Evolutionary conservation across 345 rosid species (phyloP).

Genomic region (Acer saccharum): DNA sequence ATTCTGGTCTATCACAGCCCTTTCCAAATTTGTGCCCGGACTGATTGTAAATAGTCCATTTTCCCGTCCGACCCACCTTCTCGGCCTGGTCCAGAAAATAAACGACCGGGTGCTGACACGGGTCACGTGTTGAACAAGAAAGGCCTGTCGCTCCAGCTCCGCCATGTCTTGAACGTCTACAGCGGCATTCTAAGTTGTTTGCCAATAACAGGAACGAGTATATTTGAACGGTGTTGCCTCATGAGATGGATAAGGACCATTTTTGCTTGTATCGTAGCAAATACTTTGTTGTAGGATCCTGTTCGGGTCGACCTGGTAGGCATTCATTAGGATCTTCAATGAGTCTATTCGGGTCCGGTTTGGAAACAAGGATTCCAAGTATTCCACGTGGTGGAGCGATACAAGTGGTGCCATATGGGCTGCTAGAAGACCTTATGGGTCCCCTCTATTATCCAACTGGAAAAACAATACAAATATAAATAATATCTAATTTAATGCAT

Average conservation of each 20-base stretch:
- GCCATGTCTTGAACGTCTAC: slow-evolving; percentile 80
- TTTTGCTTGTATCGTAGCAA: slow-evolving; percentile 58
- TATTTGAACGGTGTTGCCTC: slow-evolving; percentile 90
- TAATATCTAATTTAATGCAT: too few species aligned
- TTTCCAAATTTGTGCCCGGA: slow-evolving; percentile 15
- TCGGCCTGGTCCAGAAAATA: slow-evolving; percentile 58
- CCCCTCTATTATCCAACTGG: too few species aligned
- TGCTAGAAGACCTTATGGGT: too few species aligned
- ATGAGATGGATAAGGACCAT: slow-evolving; percentile 74
- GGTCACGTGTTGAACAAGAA: slow-evolving; percentile 71
- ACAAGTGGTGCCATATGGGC: slow-evolving; percentile 55
- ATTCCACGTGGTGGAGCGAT: slow-evolving; percentile 74
- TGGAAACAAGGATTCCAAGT: slow-evolving; percentile 60
- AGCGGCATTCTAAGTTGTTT: slow-evolving; percentile 52
- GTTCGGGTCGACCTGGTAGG: slow-evolving; percentile 54
- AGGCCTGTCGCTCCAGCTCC: slow-evolving; percentile 51
- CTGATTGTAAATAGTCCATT: slow-evolving; percentile 49
- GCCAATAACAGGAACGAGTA: slow-evolving; percentile 45
- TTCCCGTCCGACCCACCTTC: slow-evolving; percentile 47
- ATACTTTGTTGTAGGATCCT: slow-evolving; percentile 67
- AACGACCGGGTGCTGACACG: slow-evolving; percentile 52
- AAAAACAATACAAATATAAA: too few species aligned
- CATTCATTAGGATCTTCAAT: slow-evolving; percentile 42
- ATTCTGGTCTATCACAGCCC: slow-evolving; percentile 27
- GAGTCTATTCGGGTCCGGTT: slow-evolving; percentile 48